Conservation (phyloP, 495 filamentous ascomycete genomes). For the Neurospora sp. region DNA sequence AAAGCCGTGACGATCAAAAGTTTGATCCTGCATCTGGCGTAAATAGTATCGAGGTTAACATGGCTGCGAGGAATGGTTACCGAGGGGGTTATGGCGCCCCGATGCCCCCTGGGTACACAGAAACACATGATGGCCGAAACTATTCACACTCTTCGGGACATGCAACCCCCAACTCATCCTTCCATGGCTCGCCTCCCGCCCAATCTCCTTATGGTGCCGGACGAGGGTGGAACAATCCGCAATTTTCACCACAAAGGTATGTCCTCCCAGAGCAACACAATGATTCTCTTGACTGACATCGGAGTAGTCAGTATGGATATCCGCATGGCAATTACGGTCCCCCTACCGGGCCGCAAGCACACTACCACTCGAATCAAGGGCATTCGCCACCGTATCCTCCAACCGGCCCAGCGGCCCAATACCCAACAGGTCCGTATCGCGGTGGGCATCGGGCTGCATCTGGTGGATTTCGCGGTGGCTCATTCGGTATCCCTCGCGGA, state of each 20-base stretch:
- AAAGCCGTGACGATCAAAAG: slow-evolving; percentile 24
- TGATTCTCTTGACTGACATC: slow-evolving; percentile 10
- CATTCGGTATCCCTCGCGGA: slow-evolving; percentile 23
- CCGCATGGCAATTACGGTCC: slow-evolving; percentile 44
- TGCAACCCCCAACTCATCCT: slow-evolving; percentile 48
- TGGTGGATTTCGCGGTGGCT: slow-evolving; percentile 29
- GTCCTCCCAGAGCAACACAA: slow-evolving; percentile 12
- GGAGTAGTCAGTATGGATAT: slow-evolving; percentile 46
- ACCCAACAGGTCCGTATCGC: slow-evolving; percentile 40
- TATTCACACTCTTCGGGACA: slow-evolving; percentile 51
- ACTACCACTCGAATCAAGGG: slow-evolving; percentile 18
- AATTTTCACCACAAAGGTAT: slow-evolving; percentile 52
- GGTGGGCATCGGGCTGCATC: slow-evolving; percentile 38
- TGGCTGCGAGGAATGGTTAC: slow-evolving; percentile 29
- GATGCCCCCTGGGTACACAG: slow-evolving; percentile 20
- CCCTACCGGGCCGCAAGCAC: slow-evolving; percentile 40
- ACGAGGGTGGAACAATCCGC: slow-evolving; percentile 47
- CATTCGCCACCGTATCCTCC: slow-evolving; percentile 42
- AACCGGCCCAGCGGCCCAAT: slow-evolving; percentile 41
- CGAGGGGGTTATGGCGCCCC: slow-evolving; percentile 29
- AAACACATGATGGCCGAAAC: slow-evolving; percentile 28
- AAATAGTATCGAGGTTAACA: slow-evolving; percentile 38
- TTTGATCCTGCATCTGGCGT: slow-evolving; percentile 32
- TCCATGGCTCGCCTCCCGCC: slow-evolving; percentile 55
- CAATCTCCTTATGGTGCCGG: slow-evolving; percentile 55